These are phyloP conservation scores for Lactarius akahatsu DNA, from an alignment of 768 basidiomycete species.

Conservation along the genomic window DNA sequence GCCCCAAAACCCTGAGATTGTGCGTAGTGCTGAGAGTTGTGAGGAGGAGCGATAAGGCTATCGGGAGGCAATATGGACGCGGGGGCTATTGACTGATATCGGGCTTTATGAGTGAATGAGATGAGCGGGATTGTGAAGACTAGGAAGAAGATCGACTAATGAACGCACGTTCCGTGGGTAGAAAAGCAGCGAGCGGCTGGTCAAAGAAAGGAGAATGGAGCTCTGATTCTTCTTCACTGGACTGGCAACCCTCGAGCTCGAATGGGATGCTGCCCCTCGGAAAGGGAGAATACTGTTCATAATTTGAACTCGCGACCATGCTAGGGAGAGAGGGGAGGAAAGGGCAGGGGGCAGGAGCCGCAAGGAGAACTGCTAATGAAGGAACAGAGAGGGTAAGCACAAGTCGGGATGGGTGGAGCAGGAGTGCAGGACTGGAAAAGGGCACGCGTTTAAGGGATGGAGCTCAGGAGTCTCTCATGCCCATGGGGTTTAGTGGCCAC, in stretches of 20 bases:
- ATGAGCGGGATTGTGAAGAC: constrained; percentile 20
- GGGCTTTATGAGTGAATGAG: constrained; percentile 56
- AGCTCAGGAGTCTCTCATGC: constrained; percentile 18
- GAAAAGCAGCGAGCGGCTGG: constrained; percentile 43
- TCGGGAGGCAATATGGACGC: constrained; percentile 24
- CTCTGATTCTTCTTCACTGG: constrained; percentile 74
- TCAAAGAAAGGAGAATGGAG: constrained; percentile 72
- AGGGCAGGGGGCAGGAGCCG: constrained; percentile 31
- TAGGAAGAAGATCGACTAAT: constrained; percentile 28
- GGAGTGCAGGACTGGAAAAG: constrained; percentile 33
- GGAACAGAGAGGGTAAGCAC: constrained; percentile 36
- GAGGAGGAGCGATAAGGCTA: constrained; percentile 27
- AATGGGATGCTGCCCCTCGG: constrained; percentile 45
- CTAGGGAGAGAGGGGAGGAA: constrained; percentile 29
- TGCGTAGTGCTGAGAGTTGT: constrained; percentile 23
- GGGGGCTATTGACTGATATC: constrained; percentile 45
- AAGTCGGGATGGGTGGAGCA: constrained; percentile 33
- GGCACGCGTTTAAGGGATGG: constrained; percentile 26
- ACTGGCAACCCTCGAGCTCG: constrained; percentile 63
- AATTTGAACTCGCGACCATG: constrained; percentile 58
- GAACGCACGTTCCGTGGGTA: constrained; percentile 35
- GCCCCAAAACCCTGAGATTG: constrained; percentile 27
- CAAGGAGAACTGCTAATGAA: constrained; percentile 32
- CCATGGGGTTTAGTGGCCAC: constrained; percentile 22
- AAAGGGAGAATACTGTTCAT: constrained; percentile 59